Base-by-base conservation (phyloP, 345 rosid genomes). In the Leavenworthia alabamica region DNA sequence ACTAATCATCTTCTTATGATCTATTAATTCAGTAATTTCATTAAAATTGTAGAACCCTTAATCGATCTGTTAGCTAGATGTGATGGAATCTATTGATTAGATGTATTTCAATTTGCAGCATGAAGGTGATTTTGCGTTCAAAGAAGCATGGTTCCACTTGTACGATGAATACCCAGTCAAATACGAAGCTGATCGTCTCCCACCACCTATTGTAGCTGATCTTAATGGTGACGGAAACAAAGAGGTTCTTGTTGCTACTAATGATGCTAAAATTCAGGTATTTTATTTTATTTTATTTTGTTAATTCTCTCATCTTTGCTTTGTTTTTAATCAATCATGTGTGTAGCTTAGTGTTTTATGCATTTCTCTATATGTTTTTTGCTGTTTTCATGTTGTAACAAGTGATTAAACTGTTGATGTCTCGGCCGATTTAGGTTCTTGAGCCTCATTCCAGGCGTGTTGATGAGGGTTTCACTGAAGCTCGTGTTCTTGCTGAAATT, bases 51-150 rank as follows among this genome's bases (percentile, higher is more conserved):
- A 37, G 1, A 68, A 67, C 23, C 74, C 73, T 66, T 73, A 27
- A 48, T 36, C 39, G 15, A 47, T 63, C 62, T 47, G 32, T 7
- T 22, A 49, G 52, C 65, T 49, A 39, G 32, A 9, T 43, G 2
- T 1, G 24, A 1, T 59, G 47, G 22, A 8, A 24, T 14, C 27
- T 24, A 4, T 23, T 23, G 26, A 23, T 23, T 23, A 2, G 3
- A 2, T 20, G 22, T 20, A 20, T 20, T 20, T 20, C 22, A 20
- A 20, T 0, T 31, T 20, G 28, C 58, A 93, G 96, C 99, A 88
- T 72, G 99, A 90, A 48, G 97, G 99, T 6, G 96, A 94, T 78
- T 94, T 94, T 75, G 89, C 97, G 8, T 94, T 94, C 68, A 73
- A 81, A 69, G 99, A 94, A 70, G 90, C 97, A 29, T 94, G 99